Base-by-base conservation (phyloP, 805 yeast species). In the Starmera quercuum region DNA sequence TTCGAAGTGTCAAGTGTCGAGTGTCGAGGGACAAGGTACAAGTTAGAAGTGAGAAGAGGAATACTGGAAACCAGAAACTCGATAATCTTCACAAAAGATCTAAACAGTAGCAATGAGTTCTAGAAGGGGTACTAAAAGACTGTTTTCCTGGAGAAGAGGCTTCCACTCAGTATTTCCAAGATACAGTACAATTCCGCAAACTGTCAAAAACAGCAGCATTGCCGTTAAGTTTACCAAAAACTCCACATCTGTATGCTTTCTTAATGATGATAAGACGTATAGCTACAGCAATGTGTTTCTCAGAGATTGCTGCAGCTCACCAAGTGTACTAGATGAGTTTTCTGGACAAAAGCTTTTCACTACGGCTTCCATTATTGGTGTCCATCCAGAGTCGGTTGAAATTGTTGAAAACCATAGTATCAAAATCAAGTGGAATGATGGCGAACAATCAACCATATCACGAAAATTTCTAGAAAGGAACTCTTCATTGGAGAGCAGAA, bases 271-370 rank as follows among this genome's bases (percentile, higher is more conserved):
- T 6, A 39, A 34, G 18, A 36, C 45, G 0, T 49, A 31, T 16
- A 43, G 46, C 9, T 46, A 42, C 51, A 68, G 61, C 44, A 73
- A 70, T 32, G 55, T 70, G 1, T 80, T 83, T 44, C 59, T 83
- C 14, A 65, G 90, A 47, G 94, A 83, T 46, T 66, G 85, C 0
- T 77, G 85, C 30, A 48, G 53, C 4, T 57, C 72, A 11, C 41
- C 58, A 1, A 47, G 45, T 9, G 73, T 83, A 0, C 63, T 78
- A 5, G 83, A 83, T 41, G 58, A 63, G 4, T 48, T 54, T 18
- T 68, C 83, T 0, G 67, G 68, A 14, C 88, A 82, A 48, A 82
- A 79, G 49, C 48, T 67, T 20, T 77, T 79, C 54, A 69, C 81
- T n/a, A 78, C 87, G 0, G 77, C 73, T 1, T 50, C 63, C 33